A percentile compares a stretch with the other conserved stretches of the same genome.
Conservation (phyloP, 2,329 filamentous ascomycete species). For the Penicillium sp. region DNA sequence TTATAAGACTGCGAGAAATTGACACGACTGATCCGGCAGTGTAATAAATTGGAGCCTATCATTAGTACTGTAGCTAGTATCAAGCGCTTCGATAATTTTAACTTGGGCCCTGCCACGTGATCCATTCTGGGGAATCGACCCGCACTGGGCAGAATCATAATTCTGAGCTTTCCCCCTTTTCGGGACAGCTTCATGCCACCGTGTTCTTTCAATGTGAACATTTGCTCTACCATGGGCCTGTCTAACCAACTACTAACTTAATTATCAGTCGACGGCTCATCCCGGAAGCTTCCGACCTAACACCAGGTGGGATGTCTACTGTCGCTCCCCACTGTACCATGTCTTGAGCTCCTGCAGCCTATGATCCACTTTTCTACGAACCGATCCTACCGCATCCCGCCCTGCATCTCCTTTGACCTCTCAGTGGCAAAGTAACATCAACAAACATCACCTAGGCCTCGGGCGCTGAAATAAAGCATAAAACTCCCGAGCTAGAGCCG, state of each 20-base stretch:
- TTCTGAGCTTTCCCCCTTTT: background rate
- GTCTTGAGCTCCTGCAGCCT: constrained; percentile 9
- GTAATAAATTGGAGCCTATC: too few relatives aligned
- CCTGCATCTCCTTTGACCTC: background rate
- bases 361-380: constrained; percentile 8
- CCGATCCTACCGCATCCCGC: background rate
- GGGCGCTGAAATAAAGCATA: background rate
- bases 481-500: background rate
- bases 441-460: background rate
- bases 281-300: background rate
- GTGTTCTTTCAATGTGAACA: constrained; percentile 22
- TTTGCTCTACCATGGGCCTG: background rate
- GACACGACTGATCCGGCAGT: too few relatives aligned
- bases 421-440: background rate
- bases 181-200: constrained; percentile 18
- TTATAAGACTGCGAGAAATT: too few relatives aligned
- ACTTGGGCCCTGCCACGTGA: too few relatives aligned
- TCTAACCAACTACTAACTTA: background rate
- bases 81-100: too few relatives aligned
- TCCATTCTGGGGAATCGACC: constrained; percentile 3
- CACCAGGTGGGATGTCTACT: background rate
- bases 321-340: constrained; percentile 14
- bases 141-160: background rate
- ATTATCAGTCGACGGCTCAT: background rate
- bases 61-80: too few relatives aligned